A percentile compares a stretch with the other conserved stretches of the same genome.
These are phyloP conservation scores for barley (Hordeum vulgare) DNA, from an alignment of 176 grass and related monocot genomes.

Conservation along the genomic window DNA sequence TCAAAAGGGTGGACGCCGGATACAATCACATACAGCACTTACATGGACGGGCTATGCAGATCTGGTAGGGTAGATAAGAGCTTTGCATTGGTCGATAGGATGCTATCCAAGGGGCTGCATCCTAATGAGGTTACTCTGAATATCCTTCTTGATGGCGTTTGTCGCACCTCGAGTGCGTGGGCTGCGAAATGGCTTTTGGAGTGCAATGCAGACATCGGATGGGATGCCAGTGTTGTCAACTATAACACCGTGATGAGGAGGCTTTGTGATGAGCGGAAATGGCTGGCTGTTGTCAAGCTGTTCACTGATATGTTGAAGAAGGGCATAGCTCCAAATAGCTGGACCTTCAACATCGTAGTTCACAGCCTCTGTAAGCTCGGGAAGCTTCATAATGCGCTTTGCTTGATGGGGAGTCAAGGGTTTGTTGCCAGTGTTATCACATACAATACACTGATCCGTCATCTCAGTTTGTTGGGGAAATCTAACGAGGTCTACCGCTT, in stretches of 20 bases:
- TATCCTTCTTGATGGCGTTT: conserved; percentile 85
- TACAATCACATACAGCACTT: conserved; percentile 73
- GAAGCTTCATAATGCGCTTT: conserved; percentile 41
- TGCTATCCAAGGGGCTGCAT: conserved; percentile 42
- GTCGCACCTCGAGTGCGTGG: conserved; percentile 41
- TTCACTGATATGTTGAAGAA: conserved; percentile 75
- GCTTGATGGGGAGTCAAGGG: conserved; percentile 35
- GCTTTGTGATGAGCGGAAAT: conserved; percentile 56
- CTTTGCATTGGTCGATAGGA: conserved; percentile 55
- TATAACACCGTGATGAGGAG: conserved; percentile 92
- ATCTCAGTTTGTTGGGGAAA: conserved; percentile 41
- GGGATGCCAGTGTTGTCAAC: conserved; percentile 61
- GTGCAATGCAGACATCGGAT: conserved; percentile 52
- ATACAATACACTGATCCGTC: conserved; percentile 72
- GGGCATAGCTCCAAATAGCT: conserved; percentile 60
- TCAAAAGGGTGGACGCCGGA: conserved; percentile 64
- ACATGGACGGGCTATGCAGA: conserved; percentile 80
- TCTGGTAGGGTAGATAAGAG: conserved; percentile 49
- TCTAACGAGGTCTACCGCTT: conserved; percentile 32
- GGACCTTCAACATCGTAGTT: conserved; percentile 79
- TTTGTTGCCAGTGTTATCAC: conserved; percentile 58
- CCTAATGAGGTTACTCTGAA: conserved; percentile 82
- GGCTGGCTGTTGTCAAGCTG: conserved; percentile 62
- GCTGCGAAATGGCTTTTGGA: conserved; percentile 62
- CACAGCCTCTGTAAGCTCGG: conserved; percentile 63